A percentile compares a stretch with the other conserved stretches of the same genome.
Evolutionary conservation across 768 basidiomycete species (phyloP).

Genomic region (Lactifluus pinguis): DNA sequence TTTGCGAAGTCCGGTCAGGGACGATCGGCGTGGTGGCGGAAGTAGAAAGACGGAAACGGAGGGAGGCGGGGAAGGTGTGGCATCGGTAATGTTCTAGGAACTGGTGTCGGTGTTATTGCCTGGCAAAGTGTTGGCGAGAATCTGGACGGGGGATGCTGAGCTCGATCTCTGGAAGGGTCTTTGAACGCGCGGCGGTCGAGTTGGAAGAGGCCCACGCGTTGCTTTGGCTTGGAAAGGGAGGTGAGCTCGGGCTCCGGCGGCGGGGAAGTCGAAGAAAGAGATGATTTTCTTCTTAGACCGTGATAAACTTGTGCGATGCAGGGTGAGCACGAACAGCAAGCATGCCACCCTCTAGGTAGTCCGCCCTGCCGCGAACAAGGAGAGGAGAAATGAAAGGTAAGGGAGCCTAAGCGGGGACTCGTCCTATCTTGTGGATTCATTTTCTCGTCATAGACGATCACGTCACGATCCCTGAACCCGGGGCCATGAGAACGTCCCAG

Average conservation of each 20-base stretch:
- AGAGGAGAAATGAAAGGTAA: constrained; percentile 55
- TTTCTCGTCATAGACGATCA: constrained; percentile 70
- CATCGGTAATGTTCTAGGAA: constrained; percentile 33
- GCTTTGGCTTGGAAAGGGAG: constrained; percentile 22
- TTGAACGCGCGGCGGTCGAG: constrained; percentile 51
- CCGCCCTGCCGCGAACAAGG: constrained; percentile 43
- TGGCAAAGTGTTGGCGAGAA: constrained; percentile 39
- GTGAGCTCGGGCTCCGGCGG: not conserved
- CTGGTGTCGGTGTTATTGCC: constrained; percentile 31
- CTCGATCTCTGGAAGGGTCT: constrained; percentile 51
- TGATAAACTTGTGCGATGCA: constrained; percentile 43
- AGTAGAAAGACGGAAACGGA: constrained; percentile 48
- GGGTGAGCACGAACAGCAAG: constrained; percentile 51
- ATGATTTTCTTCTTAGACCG: constrained; percentile 24
- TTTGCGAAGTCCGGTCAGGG: constrained; percentile 51
- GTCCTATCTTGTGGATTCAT: constrained; percentile 62
- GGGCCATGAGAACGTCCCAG: constrained; percentile 57
- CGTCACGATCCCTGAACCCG: constrained; percentile 58
- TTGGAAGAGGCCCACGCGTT: constrained; percentile 52
- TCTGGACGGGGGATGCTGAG: constrained; percentile 45
- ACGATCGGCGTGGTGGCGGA: constrained; percentile 49
- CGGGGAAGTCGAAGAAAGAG: constrained; percentile 4
- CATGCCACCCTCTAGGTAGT: constrained; percentile 69
- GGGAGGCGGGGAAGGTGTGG: constrained; percentile 57
- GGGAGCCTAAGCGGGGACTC: constrained; percentile 60